A percentile compares a stretch with the other conserved stretches of the same genome.
Conservation (phyloP, 2,329 filamentous ascomycete genomes). For the Penicillium thymicola region DNA sequence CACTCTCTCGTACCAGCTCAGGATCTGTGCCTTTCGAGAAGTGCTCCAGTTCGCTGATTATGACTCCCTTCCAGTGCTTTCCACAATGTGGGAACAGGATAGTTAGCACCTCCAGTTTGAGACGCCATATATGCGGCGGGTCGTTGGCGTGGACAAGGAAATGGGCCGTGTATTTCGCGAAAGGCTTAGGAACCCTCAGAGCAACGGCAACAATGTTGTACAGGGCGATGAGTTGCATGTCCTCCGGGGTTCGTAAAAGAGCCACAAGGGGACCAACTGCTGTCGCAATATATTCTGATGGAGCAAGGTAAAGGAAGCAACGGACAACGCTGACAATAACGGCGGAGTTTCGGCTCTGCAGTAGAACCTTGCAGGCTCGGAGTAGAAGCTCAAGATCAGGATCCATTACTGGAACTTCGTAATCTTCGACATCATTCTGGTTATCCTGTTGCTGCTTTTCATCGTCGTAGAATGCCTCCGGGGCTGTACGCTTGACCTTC, state of each 20-base stretch:
- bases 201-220: slow-evolving; percentile 96
- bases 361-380: slow-evolving; percentile 73
- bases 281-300: slow-evolving; percentile 67
- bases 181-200: slow-evolving; percentile 69
- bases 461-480: slow-evolving; percentile 80
- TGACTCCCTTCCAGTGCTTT: slow-evolving; percentile 73
- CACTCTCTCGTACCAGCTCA: slow-evolving; percentile 78
- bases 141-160: slow-evolving; percentile 84
- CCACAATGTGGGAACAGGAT: slow-evolving; percentile 84
- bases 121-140: slow-evolving; percentile 74
- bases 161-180: slow-evolving; percentile 82
- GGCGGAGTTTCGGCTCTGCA: slow-evolving; percentile 89
- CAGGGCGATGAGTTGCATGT: slow-evolving; percentile 84
- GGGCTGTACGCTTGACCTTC: slow-evolving; percentile 55
- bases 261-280: slow-evolving; percentile 83
- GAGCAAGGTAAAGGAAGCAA: slow-evolving; percentile 81
- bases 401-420: slow-evolving; percentile 64
- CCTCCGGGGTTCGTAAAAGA: slow-evolving; percentile 75
- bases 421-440: slow-evolving; percentile 46
- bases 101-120: slow-evolving; percentile 89
- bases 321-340: slow-evolving; percentile 85
- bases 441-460: slow-evolving; percentile 48
- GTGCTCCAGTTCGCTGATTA: slow-evolving; percentile 89
- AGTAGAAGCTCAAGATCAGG: slow-evolving; percentile 80
- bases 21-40: slow-evolving; percentile 76